Evolutionary conservation across 164 flowering plant genomes (phyloP).

Genomic region (Magnolia changhungtana): DNA sequence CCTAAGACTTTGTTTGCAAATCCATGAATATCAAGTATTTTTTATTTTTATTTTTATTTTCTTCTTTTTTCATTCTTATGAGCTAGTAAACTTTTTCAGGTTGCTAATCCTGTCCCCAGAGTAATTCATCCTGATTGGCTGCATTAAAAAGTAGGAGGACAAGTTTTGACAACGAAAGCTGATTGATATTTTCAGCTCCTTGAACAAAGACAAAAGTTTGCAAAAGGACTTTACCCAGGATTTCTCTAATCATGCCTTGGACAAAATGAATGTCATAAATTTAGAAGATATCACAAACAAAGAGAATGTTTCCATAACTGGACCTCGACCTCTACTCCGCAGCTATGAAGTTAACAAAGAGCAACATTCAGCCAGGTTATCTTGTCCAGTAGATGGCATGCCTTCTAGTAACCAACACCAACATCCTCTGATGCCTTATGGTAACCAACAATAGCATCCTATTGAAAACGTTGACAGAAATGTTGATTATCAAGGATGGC

Average conservation of each 20-base stretch:
- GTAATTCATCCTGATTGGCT: conserved; percentile 99
- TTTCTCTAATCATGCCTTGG: conserved; percentile 16
- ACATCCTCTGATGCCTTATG: conserved; percentile 7
- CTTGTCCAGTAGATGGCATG: not conserved
- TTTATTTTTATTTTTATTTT: not conserved
- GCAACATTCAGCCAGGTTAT: conserved; percentile 20
- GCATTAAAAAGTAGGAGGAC: conserved; percentile 92
- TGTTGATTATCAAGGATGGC: conserved; percentile 93
- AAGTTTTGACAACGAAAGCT: conserved; percentile 85
- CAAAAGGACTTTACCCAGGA: conserved; percentile 17
- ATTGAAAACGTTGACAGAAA: conserved; percentile 55
- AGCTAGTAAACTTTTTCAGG: conserved; percentile 39
- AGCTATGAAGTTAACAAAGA: conserved; percentile 47
- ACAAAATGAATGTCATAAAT: conserved; percentile 44
- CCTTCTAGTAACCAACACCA: conserved; percentile 15
- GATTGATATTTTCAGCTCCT: conserved; percentile 64
- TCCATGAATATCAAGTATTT: not conserved
- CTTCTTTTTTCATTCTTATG: not conserved
- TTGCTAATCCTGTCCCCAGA: conserved; percentile 94
- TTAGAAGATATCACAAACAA: conserved; percentile 66
- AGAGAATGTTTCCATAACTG: conserved; percentile 25
- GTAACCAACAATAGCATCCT: conserved; percentile 16
- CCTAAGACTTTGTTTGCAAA: conserved; percentile 4
- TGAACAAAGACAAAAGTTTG: conserved; percentile 28
- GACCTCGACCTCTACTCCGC: conserved; percentile 68